phyloP scores from a whole-genome alignment of 2,329 filamentous ascomycete species.

The Samsoniella hepiali region DNA sequence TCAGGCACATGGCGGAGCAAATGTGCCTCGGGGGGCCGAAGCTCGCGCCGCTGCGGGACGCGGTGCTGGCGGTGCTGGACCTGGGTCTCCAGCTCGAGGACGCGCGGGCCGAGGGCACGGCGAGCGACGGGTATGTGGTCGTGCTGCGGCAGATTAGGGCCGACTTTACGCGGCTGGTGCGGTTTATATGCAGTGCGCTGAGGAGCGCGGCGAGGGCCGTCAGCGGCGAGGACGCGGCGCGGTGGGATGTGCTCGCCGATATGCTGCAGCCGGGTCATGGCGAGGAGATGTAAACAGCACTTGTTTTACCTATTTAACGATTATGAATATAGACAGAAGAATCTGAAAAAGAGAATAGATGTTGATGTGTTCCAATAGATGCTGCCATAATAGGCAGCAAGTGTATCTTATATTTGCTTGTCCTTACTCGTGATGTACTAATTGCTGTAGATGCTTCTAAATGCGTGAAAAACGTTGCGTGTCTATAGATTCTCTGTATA shows the following conservation, averaged over 20 bases:
- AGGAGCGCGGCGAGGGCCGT: constrained; percentile 68
- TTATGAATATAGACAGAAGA: not conserved
- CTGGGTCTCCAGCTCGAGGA: constrained; percentile 62
- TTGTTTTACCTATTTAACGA: not conserved
- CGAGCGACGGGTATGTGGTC: constrained; percentile 43
- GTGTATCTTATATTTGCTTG: not conserved
- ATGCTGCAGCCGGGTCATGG: constrained; percentile 52
- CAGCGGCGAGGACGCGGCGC: constrained; percentile 49
- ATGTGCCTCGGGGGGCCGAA: constrained; percentile 60
- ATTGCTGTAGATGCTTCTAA: not conserved
- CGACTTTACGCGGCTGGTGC: constrained; percentile 59
- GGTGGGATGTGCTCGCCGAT: constrained; percentile 74
- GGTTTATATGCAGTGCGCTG: constrained; percentile 67
- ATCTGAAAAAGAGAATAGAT: not conserved
- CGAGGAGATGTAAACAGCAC: constrained; percentile 1
- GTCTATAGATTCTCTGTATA: not conserved
- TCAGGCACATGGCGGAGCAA: constrained; percentile 57
- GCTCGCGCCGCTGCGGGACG: constrained; percentile 63
- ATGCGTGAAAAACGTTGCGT: not conserved
- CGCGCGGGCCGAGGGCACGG: constrained; percentile 36
- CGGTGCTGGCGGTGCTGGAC: constrained; percentile 68
- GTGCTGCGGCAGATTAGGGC: constrained; percentile 51
- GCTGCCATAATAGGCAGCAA: not conserved
- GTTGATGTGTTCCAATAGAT: too few relatives aligned
- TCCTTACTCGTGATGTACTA: not conserved